A percentile compares a stretch with the other conserved stretches of the same genome.
Evolutionary conservation across 2,329 filamentous ascomycete species (phyloP).

Genomic region (Didymella keratinophila): DNA sequence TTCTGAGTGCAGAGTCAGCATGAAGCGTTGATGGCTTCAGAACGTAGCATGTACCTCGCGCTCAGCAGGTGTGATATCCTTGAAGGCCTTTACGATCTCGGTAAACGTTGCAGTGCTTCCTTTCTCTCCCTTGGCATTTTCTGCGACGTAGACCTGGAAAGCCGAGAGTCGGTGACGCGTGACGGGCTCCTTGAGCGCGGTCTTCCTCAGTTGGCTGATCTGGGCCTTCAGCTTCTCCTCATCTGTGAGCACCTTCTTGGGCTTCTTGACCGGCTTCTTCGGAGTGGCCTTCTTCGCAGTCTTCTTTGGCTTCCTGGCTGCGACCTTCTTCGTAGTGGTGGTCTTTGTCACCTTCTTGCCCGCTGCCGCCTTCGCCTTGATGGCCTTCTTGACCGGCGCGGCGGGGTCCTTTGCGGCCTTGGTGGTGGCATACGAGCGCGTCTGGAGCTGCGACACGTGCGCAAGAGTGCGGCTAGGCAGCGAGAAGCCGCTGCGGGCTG

Average conservation of each 20-base stretch:
- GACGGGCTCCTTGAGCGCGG: slow-evolving; percentile 49
- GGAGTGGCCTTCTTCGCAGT: slow-evolving; percentile 27
- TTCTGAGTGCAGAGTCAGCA: slow-evolving; percentile 52
- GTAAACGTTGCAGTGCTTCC: background rate
- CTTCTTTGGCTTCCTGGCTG: slow-evolving; percentile 34
- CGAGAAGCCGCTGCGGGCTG: slow-evolving; percentile 20
- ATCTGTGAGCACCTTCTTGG: slow-evolving; percentile 38
- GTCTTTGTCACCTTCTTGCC: slow-evolving; percentile 31
- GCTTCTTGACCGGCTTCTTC: slow-evolving; percentile 37
- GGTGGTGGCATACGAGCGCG: slow-evolving; percentile 48
- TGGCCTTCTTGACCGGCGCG: slow-evolving; percentile 35
- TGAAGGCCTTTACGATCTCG: slow-evolving; percentile 27
- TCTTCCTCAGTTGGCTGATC: slow-evolving; percentile 47
- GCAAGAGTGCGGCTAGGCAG: slow-evolving; percentile 15
- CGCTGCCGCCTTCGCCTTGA: slow-evolving; percentile 37
- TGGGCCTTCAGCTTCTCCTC: slow-evolving; percentile 40
- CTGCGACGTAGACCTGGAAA: slow-evolving; percentile 39
- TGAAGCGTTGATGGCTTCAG: background rate
- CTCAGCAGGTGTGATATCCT: slow-evolving; percentile 45
- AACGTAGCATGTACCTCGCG: slow-evolving; percentile 37
- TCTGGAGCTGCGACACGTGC: slow-evolving; percentile 14
- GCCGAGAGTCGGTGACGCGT: slow-evolving; percentile 12
- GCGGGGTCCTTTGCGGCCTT: slow-evolving; percentile 42
- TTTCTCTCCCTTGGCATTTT: slow-evolving; percentile 22
- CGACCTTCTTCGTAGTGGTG: slow-evolving; percentile 30